Conservation (phyloP, 257 asterid species). For the Gentiana macrophylla region DNA sequence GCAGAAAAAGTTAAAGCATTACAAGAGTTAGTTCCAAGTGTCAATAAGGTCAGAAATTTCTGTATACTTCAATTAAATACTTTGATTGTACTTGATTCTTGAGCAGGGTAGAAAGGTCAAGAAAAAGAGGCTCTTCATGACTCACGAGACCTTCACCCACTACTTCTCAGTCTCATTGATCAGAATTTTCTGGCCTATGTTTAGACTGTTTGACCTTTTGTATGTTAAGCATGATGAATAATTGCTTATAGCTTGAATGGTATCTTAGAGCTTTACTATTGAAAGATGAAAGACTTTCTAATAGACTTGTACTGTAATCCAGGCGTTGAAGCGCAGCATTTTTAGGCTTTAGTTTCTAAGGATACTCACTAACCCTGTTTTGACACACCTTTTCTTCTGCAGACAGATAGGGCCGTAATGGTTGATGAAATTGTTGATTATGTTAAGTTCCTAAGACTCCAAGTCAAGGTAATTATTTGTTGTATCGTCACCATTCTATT, state of each 20-base stretch:
- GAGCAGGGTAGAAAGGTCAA: neutral
- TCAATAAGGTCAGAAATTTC: constrained; percentile 64
- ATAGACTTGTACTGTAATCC: no score
- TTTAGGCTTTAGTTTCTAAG: no score
- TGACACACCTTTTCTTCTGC: constrained; percentile 12
- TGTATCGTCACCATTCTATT: neutral
- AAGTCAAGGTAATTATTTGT: constrained; percentile 63
- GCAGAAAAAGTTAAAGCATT: constrained; percentile 95
- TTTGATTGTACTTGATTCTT: neutral
- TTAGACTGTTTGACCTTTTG: no score
- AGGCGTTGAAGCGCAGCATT: no score
- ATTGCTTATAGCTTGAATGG: neutral
- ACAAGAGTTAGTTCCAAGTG: constrained; percentile 97
- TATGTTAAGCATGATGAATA: neutral
- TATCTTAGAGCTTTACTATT: neutral
- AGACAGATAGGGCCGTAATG: constrained; percentile 99
- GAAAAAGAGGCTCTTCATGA: neutral
- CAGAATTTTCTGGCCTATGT: no score
- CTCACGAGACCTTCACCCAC: neutral
- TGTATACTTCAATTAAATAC: neutral
- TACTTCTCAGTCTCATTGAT: no score
- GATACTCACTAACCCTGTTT: no score
- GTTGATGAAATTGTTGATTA: constrained; percentile 95
- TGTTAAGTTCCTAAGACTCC: constrained; percentile 93
- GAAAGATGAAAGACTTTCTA: no score